Evolutionary conservation across 495 filamentous ascomycete species (phyloP), one percentile per base, ranked within the genome.

Genomic region (Astrothelium subdiscretum): DNA sequence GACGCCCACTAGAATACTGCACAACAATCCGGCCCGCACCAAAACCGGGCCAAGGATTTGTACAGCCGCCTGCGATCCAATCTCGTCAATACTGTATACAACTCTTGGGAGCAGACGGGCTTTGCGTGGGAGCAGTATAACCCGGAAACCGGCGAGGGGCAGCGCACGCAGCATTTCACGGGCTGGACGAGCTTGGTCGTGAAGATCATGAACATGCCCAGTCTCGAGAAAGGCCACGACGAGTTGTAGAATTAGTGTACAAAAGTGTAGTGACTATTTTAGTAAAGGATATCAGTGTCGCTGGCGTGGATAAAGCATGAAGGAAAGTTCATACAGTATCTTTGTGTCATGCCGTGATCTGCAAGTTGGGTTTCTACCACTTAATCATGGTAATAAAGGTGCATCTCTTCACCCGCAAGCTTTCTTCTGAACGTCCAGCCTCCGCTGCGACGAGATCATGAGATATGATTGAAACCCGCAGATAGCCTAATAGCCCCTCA

Each of bases 101-200:
- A 83, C 40, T 82, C 85, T 69, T 98, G 94, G 94, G 79, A 85
- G 71, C 81, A 87, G 64, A 98, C 94, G 0, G 91, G 92, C 20
- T 98, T 97, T 73, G 94, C 95, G 11, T 98, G 95, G 95, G 94
- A 98, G 72, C 94, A 98, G 75, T 98, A 97, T 75, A 91, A 96
- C 73, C 89, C 92, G 0, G 90, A 96, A 65, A 96, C 87, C 3
- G 94, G 94, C 57, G 81, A 82, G 61, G 94, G 94, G 32, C 95
- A 97, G 78, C 83, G 94, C 58, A 97, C 91, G 26, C 91, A 96
- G 76, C 94, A 97, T 78, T 98, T 98, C 72, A 95, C 92, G 18
- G 94, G 94, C 60, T 98, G 94, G 94, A 98, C 95, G 57, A 95
- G 89, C 73, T 77, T 97, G 73, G 92, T 97, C 66, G 92, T 97